These are phyloP conservation scores for Citrullus colocynthis DNA, from an alignment of 306 rosid genomes.

Conservation along the genomic window DNA sequence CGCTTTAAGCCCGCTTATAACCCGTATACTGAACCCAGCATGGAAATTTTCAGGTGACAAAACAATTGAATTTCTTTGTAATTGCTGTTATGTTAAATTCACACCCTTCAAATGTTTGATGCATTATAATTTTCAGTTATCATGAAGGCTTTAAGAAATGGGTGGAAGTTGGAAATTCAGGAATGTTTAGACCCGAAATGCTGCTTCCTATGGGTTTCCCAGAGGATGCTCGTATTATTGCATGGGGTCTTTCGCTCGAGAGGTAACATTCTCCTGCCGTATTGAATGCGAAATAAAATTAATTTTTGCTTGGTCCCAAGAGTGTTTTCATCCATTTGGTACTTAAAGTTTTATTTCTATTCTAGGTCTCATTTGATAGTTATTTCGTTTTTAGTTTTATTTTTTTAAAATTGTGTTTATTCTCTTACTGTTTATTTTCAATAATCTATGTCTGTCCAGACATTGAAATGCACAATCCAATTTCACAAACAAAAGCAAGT, in stretches of 20 bases:
- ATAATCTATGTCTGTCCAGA: too few species aligned
- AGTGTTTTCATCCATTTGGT: background rate
- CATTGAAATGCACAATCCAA: too few species aligned
- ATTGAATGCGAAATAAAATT: background rate
- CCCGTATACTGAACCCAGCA: constrained; percentile 96
- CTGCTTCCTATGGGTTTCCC: constrained; percentile 96
- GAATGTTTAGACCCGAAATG: constrained; percentile 98
- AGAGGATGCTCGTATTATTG: constrained; percentile 83
- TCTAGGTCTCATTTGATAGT: background rate
- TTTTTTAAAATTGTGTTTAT: background rate
- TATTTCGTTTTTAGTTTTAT: background rate
- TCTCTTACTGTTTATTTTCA: too few species aligned
- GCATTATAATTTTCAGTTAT: constrained; percentile 36
- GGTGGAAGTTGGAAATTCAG: constrained; percentile 94
- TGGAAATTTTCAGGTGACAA: constrained; percentile 83
- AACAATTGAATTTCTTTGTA: background rate
- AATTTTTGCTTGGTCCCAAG: background rate
- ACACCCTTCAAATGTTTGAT: background rate
- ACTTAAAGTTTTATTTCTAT: background rate
- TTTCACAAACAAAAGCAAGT: too few species aligned
- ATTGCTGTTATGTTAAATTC: background rate
- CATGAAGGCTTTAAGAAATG: constrained; percentile 86
- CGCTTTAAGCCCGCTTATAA: constrained; percentile 94
- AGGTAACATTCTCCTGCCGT: constrained; percentile 32
- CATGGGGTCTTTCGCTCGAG: constrained; percentile 98